These are phyloP conservation scores for Anaeramoeba flamelloides DNA, from an alignment of 78 protist genomes.

Conservation along the genomic window DNA sequence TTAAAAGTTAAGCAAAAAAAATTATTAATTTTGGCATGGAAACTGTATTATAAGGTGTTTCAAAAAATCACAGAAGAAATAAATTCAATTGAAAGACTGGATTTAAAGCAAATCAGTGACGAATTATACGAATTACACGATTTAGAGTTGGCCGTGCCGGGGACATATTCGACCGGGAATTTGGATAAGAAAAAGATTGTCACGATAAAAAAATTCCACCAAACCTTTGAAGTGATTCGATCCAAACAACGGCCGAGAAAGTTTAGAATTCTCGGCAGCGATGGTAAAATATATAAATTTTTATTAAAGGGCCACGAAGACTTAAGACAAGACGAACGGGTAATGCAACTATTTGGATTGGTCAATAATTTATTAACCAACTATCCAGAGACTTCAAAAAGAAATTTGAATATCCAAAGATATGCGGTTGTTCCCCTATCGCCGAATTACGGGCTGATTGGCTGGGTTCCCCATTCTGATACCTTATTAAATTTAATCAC, in stretches of 20 bases:
- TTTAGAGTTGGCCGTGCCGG: slow-evolving; percentile 88
- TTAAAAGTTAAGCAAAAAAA: not conserved
- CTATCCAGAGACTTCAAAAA: no score
- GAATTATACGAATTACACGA: slow-evolving; percentile 33
- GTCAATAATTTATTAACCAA: no score
- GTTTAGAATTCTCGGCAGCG: slow-evolving; percentile 42
- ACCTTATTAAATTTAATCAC: no score
- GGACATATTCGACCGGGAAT: slow-evolving; percentile 46
- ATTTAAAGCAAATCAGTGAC: slow-evolving; percentile 74
- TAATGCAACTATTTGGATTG: no score
- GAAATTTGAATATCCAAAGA: no score
- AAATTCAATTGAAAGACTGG: slow-evolving; percentile 30
- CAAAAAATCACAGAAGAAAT: slow-evolving; percentile 16
- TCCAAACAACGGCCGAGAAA: slow-evolving; percentile 94
- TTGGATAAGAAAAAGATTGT: no score
- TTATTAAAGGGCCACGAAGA: slow-evolving; percentile 95
- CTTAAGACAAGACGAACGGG: slow-evolving; percentile 16
- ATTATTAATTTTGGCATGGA: slow-evolving; percentile 71
- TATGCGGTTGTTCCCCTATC: no score
- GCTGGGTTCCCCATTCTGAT: no score
- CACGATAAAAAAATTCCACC: no score
- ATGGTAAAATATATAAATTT: slow-evolving; percentile 45
- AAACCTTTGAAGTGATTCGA: slow-evolving; percentile 69
- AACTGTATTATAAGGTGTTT: slow-evolving; percentile 80
- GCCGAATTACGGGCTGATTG: no score